Percentiles rank a stretch among this genome's conserved stretches.
phyloP scores from a whole-genome alignment of 1,284 basidiomycete genomes.

The Austropuccinia psidii region DNA sequence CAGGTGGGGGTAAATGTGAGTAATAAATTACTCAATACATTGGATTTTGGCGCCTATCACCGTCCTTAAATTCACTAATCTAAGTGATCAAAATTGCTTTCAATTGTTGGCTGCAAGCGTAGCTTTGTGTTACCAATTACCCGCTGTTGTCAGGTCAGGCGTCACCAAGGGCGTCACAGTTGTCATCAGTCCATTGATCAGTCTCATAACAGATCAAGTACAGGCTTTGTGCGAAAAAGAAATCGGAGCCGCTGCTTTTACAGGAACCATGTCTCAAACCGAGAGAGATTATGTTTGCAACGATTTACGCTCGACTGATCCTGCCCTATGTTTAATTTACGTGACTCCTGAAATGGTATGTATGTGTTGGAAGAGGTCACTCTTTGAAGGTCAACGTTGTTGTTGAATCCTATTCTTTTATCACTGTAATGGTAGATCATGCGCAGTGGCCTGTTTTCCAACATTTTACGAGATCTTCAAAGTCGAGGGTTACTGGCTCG shows the following conservation, averaged over 20 bases:
- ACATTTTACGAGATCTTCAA: slow-evolving; percentile 58
- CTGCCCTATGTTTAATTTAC: slow-evolving; percentile 62
- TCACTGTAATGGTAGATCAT: slow-evolving; percentile 46
- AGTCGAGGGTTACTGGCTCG: slow-evolving; percentile 60
- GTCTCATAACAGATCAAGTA: slow-evolving; percentile 87
- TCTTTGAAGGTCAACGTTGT: not conserved
- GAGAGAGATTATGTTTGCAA: slow-evolving; percentile 50
- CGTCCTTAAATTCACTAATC: not conserved
- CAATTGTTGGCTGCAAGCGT: not conserved
- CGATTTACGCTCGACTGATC: slow-evolving; percentile 50
- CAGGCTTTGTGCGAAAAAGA: slow-evolving; percentile 59
- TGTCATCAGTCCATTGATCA: slow-evolving; percentile 80
- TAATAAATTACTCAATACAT: slow-evolving; percentile 42
- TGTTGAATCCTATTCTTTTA: not conserved
- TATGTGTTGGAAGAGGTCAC: not conserved
- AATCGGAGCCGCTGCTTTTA: slow-evolving; percentile 67
- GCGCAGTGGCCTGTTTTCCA: slow-evolving; percentile 57
- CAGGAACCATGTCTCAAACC: slow-evolving; percentile 54
- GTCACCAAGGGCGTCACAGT: slow-evolving; percentile 71
- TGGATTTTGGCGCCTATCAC: not conserved
- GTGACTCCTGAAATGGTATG: slow-evolving; percentile 76
- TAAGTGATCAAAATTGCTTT: not conserved
- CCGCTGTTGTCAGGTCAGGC: slow-evolving; percentile 69
- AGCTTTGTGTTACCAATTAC: slow-evolving; percentile 61
- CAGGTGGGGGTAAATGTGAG: slow-evolving; percentile 74